Percentiles rank a stretch among this genome's conserved stretches.
Conservation (phyloP, 108 stramenopile species). For the Cylindrotheca fusiformis region DNA sequence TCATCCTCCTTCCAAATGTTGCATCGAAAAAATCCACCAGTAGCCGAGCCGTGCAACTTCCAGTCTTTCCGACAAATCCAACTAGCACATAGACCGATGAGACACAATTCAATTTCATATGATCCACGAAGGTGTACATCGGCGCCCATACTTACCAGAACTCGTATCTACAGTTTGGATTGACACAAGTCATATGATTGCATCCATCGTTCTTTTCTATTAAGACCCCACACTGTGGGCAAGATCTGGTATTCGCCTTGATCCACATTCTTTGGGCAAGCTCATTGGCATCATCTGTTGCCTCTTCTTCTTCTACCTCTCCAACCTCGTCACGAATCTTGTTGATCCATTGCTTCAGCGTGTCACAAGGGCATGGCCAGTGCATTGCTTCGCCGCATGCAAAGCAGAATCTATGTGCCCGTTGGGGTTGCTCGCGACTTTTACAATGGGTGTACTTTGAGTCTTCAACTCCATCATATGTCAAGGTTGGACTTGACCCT, state of each 20-base stretch:
- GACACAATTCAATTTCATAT: background rate
- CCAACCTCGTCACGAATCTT: slow-evolving; percentile 44
- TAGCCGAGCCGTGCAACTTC: slow-evolving; percentile 48
- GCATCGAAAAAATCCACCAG: slow-evolving; percentile 65
- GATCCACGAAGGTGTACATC: background rate
- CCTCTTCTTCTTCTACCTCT: slow-evolving; percentile 26
- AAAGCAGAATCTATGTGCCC: slow-evolving; percentile 60
- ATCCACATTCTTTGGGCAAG: slow-evolving; percentile 63
- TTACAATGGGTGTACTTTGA: slow-evolving; percentile 19
- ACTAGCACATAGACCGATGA: background rate
- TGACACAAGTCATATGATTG: slow-evolving; percentile 67
- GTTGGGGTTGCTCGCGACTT: slow-evolving; percentile 28
- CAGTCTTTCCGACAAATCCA: slow-evolving; percentile 74
- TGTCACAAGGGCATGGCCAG: slow-evolving; percentile 51
- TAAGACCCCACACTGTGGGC: slow-evolving; percentile 59
- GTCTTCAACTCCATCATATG: slow-evolving; percentile 52
- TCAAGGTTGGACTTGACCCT: slow-evolving; percentile 12
- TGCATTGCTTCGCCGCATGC: slow-evolving; percentile 42
- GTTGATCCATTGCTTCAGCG: slow-evolving; percentile 47
- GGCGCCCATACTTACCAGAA: slow-evolving; percentile 37
- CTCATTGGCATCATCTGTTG: slow-evolving; percentile 17
- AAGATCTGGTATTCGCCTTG: slow-evolving; percentile 69
- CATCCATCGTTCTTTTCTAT: slow-evolving; percentile 80
- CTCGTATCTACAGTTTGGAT: slow-evolving; percentile 48
- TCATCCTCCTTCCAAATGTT: slow-evolving; percentile 51